phyloP scores from a whole-genome alignment of 805 yeast genomes.

The Cyberlindnera subsufficiens region DNA sequence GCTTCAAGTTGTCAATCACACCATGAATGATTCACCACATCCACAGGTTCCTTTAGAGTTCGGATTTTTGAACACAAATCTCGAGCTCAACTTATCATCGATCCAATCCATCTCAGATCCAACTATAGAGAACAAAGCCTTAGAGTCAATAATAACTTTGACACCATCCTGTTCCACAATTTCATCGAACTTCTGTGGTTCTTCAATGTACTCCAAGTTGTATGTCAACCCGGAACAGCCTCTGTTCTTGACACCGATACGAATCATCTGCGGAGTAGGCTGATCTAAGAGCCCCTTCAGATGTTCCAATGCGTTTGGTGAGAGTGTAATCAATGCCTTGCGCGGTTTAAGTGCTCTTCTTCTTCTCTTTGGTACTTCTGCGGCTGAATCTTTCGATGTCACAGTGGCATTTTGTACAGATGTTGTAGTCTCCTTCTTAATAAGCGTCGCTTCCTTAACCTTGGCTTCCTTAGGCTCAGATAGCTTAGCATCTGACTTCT shows the following conservation, averaged over 20 bases:
- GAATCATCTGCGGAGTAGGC: slow-evolving; percentile 83
- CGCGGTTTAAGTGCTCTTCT: slow-evolving; percentile 77
- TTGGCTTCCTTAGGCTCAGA: slow-evolving; percentile 2
- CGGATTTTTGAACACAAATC: slow-evolving; percentile 92
- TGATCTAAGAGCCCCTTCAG: slow-evolving; percentile 59
- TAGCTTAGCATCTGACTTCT: slow-evolving; percentile 10
- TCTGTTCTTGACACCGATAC: slow-evolving; percentile 91
- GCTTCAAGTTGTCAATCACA: slow-evolving; percentile 31
- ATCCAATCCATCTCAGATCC: slow-evolving; percentile 99
- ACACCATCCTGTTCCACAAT: slow-evolving; percentile 90
- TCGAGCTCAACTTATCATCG: slow-evolving; percentile 82
- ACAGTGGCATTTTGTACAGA: slow-evolving; percentile 2
- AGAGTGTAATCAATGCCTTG: slow-evolving; percentile 81
- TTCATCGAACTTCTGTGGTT: slow-evolving; percentile 95
- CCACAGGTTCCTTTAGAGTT: slow-evolving; percentile 98
- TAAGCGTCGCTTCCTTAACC: slow-evolving; percentile 6
- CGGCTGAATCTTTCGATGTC: neutral
- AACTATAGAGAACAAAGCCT: slow-evolving; percentile 90
- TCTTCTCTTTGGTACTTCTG: slow-evolving; percentile 25
- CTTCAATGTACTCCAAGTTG: slow-evolving; percentile 81
- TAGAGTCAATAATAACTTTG: slow-evolving; percentile 87
- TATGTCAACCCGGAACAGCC: slow-evolving; percentile 96
- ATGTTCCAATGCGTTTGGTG: slow-evolving; percentile 72
- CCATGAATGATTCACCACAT: slow-evolving; percentile 98
- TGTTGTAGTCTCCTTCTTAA: slow-evolving; percentile 7